Conservation (phyloP, 352 stramenopile genomes). For the Globisporangium viniferum region DNA sequence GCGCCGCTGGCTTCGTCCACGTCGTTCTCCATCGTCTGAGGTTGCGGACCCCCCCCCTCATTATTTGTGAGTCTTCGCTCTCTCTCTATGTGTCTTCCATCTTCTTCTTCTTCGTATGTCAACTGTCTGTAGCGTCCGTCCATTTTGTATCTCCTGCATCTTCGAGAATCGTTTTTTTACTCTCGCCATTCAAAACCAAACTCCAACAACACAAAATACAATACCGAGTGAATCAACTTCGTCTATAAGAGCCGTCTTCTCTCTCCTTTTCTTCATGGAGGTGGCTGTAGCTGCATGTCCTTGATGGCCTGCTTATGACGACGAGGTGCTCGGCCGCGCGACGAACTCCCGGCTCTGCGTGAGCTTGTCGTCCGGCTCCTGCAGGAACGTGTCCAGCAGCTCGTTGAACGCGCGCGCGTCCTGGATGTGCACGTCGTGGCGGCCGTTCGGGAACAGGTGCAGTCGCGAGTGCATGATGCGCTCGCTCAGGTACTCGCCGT, state of each 20-base stretch:
- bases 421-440: constrained; percentile 57
- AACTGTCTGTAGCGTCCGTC: neutral
- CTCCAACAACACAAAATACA: neutral
- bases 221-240: neutral
- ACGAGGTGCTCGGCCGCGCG: constrained; percentile 28
- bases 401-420: constrained; percentile 53
- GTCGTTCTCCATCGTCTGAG: constrained; percentile 15
- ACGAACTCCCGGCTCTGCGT: constrained; percentile 83
- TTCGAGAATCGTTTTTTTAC: constrained; percentile 1
- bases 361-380: constrained; percentile 77
- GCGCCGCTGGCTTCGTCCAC: constrained; percentile 5
- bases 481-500: constrained; percentile 83
- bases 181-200: neutral
- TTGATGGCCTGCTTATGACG: neutral
- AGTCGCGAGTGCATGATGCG: constrained; percentile 82
- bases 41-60: neutral
- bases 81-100: constrained; percentile 8
- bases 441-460: constrained; percentile 47
- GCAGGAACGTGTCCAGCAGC: constrained; percentile 59
- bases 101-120: neutral
- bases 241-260: constrained; percentile 8
- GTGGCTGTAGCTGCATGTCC: neutral
- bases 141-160: neutral
- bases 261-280: neutral
- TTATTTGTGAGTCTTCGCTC: constrained; percentile 3